Evolutionary conservation across 179 eudicot genomes (phyloP).

Genomic region (Vitellaria paradoxa): DNA sequence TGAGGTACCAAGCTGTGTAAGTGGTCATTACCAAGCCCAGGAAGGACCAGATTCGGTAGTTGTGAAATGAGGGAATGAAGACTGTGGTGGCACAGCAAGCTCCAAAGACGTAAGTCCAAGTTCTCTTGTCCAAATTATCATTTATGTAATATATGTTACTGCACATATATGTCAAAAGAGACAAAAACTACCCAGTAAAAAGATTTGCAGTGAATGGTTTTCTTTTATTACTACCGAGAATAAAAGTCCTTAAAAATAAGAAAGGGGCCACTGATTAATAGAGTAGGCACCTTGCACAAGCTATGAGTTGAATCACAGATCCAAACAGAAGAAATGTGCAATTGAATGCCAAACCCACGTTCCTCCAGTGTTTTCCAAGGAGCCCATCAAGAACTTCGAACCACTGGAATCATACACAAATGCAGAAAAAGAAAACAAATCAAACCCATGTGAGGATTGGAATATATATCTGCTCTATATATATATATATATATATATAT

Average conservation of each 20-base stretch:
- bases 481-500: no score
- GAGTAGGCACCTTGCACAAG: conserved; percentile 51
- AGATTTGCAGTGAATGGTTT: conserved; percentile 1
- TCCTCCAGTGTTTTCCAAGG: conserved; percentile 63
- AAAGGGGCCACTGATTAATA: not conserved
- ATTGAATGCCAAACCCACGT: conserved; percentile 62
- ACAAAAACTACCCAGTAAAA: not conserved
- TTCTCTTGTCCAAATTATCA: conserved; percentile 63
- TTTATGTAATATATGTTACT: conserved; percentile 64
- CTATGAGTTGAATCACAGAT: conserved; percentile 67
- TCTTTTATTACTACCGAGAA: not conserved
- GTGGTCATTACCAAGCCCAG: conserved; percentile 58
- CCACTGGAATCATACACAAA: conserved; percentile 32
- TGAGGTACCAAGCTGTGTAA: conserved; percentile 61
- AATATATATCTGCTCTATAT: not conserved
- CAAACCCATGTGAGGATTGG: conserved; percentile 12
- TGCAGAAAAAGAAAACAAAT: not conserved
- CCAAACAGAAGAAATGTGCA: conserved; percentile 68
- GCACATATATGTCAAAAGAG: conserved; percentile 12
- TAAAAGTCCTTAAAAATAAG: not conserved
- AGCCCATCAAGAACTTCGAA: conserved; percentile 67
- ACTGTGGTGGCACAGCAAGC: conserved; percentile 66
- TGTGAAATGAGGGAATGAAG: conserved; percentile 59
- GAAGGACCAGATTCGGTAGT: conserved; percentile 64
- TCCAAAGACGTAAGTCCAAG: conserved; percentile 63